Base-by-base conservation (phyloP, 2,329 filamentous ascomycete species). In the Diaporthe sp. region DNA sequence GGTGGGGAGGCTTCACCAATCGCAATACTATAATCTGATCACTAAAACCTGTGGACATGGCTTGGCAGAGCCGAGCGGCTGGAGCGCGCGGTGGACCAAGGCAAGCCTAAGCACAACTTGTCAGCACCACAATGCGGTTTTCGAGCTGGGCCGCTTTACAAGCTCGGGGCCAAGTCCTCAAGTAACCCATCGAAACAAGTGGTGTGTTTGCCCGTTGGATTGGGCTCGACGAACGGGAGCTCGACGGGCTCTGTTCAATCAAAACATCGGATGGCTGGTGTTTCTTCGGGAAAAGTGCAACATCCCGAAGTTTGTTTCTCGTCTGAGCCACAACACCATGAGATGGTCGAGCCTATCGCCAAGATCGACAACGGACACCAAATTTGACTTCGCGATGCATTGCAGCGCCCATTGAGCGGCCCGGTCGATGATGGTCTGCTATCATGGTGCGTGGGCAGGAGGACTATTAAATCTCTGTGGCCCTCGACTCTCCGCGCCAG, bases 341-440 rank as follows among this genome's bases (percentile, higher is more conserved):
- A 37, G 63, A 66, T 37, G 63, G 63, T 66, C 63, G 63, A 51
- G 32, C 63, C 63, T 66, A 66, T 66, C 63, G 63, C 63, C 63
- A 51, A 66, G 63, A 51, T 51, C 63, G 32, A 35, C 4, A 66
- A 51, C n/a, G n/a, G 44, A 19, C 63, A 39, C 25, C 44, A 27
- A 27, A 51, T 66, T 39, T 66, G 44, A 66, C 44, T 51, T 66
- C 32, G 22, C 44, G 37, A 66, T 66, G 44, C 25, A 44, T 39
- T 37, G 63, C 63, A 66, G 63, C n/a, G n/a, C 30, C 13, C 5
- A 19, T 51, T 13, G 22, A 66, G 47, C 6, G n/a, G 44, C 47
- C 32, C 30, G 44, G 30, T 37, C 9, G 8, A 17, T 25, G 44
- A 25, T 66, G 30, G n/a, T 37, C 30, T 51, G 44, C n/a, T 51